A percentile compares a stretch with the other conserved stretches of the same genome.
Evolutionary conservation across 1,139 yeast species (phyloP).

Genomic region (Protomyces macrosporus): DNA sequence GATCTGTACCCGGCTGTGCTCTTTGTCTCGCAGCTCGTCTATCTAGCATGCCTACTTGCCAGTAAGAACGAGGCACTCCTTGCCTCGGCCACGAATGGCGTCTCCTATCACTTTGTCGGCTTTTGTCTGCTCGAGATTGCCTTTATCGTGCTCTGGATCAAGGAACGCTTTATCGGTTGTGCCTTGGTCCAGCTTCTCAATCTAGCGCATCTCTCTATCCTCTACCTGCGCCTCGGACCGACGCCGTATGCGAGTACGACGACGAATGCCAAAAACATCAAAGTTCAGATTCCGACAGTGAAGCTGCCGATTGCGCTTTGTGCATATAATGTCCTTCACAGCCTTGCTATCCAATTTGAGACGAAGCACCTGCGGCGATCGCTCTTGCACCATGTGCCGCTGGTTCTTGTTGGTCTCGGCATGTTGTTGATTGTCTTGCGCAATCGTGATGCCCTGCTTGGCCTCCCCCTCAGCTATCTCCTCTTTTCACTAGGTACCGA

Average conservation of each 20-base stretch:
- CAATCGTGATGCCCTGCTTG: constrained; percentile 8
- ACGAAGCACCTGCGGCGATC: not conserved
- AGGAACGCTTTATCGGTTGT: not conserved
- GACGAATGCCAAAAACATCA: constrained; percentile 3
- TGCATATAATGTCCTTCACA: not conserved
- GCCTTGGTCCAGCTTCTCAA: constrained; percentile 5
- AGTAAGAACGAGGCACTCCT: constrained; percentile 16
- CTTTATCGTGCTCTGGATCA: constrained; percentile 9
- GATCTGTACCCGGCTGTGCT: constrained; percentile 15
- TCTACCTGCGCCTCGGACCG: constrained; percentile 5
- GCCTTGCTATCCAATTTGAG: not conserved
- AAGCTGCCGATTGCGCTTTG: constrained; percentile 17
- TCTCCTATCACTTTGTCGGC: constrained; percentile 11
- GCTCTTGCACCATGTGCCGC: not conserved
- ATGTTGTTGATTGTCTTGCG: not conserved
- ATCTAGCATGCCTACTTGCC: constrained; percentile 1
- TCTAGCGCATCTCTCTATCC: not conserved
- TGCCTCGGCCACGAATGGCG: constrained; percentile 15
- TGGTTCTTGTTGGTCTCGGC: not conserved
- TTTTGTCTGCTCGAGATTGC: constrained; percentile 6
- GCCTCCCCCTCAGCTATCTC: constrained; percentile 4
- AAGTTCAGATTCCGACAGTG: constrained; percentile 7
- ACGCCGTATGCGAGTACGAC: constrained; percentile 4
- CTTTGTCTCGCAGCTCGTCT: constrained; percentile 6
- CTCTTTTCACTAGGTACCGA: constrained; percentile 12